These are phyloP conservation scores for Microbotryomycetes sp. DNA, from an alignment of 1,284 basidiomycete genomes.

Conservation along the genomic window DNA sequence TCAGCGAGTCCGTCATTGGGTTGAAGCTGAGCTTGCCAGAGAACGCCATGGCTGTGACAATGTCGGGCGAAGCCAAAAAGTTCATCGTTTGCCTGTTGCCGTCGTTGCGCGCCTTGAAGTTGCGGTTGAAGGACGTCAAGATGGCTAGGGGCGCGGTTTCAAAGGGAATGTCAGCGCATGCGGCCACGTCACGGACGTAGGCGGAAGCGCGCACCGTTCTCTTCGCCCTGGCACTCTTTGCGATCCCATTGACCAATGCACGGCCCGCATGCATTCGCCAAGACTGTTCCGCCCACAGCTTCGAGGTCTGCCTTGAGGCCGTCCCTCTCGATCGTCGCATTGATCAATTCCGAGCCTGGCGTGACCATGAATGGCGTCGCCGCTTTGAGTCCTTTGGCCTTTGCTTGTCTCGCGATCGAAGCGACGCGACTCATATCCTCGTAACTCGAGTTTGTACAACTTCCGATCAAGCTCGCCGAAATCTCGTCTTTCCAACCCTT, in stretches of 20 bases:
- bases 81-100: constrained; percentile 96
- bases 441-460: constrained; percentile 96
- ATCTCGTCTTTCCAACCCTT: constrained; percentile 89
- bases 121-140: constrained; percentile 93
- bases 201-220: constrained; percentile 62
- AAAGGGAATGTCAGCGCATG: not conserved
- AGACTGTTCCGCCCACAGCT: constrained; percentile 79
- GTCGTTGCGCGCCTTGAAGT: constrained; percentile 97
- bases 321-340: constrained; percentile 95
- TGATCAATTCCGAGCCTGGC: constrained; percentile 89
- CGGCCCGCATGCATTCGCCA: constrained; percentile 97
- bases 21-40: constrained; percentile 93
- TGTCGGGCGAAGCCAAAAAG: constrained; percentile 92
- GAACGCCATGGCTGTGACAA: constrained; percentile 90
- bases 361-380: constrained; percentile 95
- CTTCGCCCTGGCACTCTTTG: constrained; percentile 77
- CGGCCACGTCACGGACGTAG: not conserved
- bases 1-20: constrained; percentile 75
- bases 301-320: constrained; percentile 69
- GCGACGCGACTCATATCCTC: constrained; percentile 68
- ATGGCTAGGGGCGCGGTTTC: constrained; percentile 60
- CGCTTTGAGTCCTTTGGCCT: constrained; percentile 66
- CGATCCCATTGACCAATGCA: constrained; percentile 99
- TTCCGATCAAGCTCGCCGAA: constrained; percentile 87
- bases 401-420: constrained; percentile 84